Base-by-base conservation (phyloP, 164 flowering plant species). In the Cinnamomum chago region DNA sequence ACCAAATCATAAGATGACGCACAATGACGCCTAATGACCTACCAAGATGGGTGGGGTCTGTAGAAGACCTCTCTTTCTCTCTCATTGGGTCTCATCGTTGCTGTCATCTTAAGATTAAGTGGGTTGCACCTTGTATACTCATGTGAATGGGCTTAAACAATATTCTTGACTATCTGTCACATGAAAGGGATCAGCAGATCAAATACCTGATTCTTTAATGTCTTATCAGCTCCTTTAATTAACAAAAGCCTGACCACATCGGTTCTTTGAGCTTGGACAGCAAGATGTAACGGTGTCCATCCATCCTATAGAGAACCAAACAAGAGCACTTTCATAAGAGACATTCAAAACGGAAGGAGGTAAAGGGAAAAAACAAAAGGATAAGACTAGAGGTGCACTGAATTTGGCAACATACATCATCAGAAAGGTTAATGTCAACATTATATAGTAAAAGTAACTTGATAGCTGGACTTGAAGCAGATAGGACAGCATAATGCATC, bases 221-320 rank as follows among this genome's bases (percentile, higher is more conserved):
- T 85, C 81, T 85, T 86, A 76, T 93, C 93, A 12, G 99, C 98
- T 78, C 98, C 96, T 84, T 92, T 95, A 47, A 95, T 89, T 67
- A 95, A 82, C 78, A 95, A 82, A 73, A 95, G 96, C 82, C 86
- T 85, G 78, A 93, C 90, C 50, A 90, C 23, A 84, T 93, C 99
- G 20, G 92, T 90, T 84, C 98, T 86, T 74, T 87, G 86, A 28
- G 90, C 75, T 85, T 90, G 98, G 73, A 95, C 95, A 74, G 96
- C 98, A 64, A 95, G 84, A 85, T 95, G 99, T 75, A 95, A 74
- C 22, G 99, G 97, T 50, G 98, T 93, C 99, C 99, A 93, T 5
- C 99, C 99, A 82, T 90, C 92, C 99, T 95, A 81, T 33, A 76
- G 77, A 62, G 35, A 55, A 40, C 22, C 65, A 70, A 72, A 70